Percentiles rank a stretch among this genome's conserved stretches.
phyloP scores from a whole-genome alignment of 495 filamentous ascomycete genomes.

The Penicillium daleae region DNA sequence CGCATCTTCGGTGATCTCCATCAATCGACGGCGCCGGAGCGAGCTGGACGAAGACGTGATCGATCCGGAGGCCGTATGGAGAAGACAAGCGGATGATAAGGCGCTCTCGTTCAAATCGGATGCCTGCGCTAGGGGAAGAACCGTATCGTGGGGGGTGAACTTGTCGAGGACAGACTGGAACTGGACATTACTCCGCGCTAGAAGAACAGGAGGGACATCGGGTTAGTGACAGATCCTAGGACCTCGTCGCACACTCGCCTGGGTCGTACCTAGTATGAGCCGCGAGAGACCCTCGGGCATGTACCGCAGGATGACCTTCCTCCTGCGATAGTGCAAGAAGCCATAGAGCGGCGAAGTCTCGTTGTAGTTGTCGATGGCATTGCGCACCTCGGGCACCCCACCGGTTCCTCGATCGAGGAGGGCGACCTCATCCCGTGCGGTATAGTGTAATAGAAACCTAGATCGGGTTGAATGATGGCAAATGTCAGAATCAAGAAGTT shows the following conservation, averaged over 20 bases:
- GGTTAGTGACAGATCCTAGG: conserved; percentile 1
- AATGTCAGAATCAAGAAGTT: background rate
- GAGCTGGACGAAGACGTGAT: conserved; percentile 86
- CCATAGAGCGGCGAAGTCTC: conserved; percentile 90
- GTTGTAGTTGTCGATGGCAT: conserved; percentile 73
- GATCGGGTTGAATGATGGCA: conserved; percentile 10
- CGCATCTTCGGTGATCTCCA: conserved; percentile 86
- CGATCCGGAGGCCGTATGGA: conserved; percentile 87
- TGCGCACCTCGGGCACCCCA: conserved; percentile 83
- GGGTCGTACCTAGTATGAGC: conserved; percentile 80
- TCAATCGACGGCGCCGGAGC: conserved; percentile 70
- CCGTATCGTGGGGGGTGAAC: conserved; percentile 85
- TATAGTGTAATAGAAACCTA: conserved; percentile 95
- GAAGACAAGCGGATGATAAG: conserved; percentile 83
- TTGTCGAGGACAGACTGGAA: conserved; percentile 84
- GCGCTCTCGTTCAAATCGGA: conserved; percentile 86
- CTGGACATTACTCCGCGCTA: conserved; percentile 93
- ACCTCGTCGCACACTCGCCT: background rate
- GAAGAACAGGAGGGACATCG: background rate
- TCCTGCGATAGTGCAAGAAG: conserved; percentile 84
- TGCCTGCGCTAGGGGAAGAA: conserved; percentile 69
- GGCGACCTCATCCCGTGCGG: conserved; percentile 84
- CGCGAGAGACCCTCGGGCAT: conserved; percentile 88
- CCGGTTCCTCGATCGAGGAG: conserved; percentile 77
- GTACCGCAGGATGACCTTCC: conserved; percentile 91